Evolutionary conservation across 805 yeast genomes (phyloP).

Genomic region (Saccharomycopsis sp.): DNA sequence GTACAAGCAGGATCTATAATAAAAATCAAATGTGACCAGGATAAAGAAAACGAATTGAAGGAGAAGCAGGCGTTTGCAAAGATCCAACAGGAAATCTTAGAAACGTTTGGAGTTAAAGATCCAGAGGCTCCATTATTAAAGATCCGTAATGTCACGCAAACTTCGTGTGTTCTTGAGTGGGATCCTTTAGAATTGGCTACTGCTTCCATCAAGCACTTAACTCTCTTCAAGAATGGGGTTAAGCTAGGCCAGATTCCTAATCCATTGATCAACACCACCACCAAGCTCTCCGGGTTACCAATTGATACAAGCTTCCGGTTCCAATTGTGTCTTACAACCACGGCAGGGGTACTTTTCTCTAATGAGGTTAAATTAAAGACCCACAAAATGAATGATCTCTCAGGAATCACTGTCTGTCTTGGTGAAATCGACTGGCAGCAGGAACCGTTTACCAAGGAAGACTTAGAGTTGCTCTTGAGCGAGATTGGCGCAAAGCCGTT

Average conservation of each 20-base stretch:
- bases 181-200: conserved; percentile 80
- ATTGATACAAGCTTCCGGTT: conserved; percentile 78
- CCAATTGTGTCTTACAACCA: conserved; percentile 74
- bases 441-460: conserved; percentile 39
- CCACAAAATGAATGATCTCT: conserved; percentile 91
- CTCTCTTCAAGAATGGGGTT: conserved; percentile 66
- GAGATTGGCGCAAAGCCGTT: conserved; percentile 81
- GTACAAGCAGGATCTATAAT: conserved; percentile 90
- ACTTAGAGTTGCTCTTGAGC: conserved; percentile 53
- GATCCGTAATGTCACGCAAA: conserved; percentile 79
- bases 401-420: conserved; percentile 86
- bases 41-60: conserved; percentile 53
- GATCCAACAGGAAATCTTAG: conserved; percentile 68
- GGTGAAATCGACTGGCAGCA: conserved; percentile 68
- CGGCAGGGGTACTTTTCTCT: conserved; percentile 80
- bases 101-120: conserved; percentile 61
- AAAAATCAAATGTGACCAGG: conserved; percentile 76
- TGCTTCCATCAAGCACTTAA: conserved; percentile 67
- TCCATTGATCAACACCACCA: conserved; percentile 69
- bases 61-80: conserved; percentile 53
- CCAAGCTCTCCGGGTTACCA: conserved; percentile 87
- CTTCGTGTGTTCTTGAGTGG: conserved; percentile 94
- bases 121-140: conserved; percentile 69
- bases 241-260: conserved; percentile 79
- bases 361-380: conserved; percentile 66